phyloP scores from a whole-genome alignment of 768 basidiomycete species.

The Boletus rufocinnamomeus region DNA sequence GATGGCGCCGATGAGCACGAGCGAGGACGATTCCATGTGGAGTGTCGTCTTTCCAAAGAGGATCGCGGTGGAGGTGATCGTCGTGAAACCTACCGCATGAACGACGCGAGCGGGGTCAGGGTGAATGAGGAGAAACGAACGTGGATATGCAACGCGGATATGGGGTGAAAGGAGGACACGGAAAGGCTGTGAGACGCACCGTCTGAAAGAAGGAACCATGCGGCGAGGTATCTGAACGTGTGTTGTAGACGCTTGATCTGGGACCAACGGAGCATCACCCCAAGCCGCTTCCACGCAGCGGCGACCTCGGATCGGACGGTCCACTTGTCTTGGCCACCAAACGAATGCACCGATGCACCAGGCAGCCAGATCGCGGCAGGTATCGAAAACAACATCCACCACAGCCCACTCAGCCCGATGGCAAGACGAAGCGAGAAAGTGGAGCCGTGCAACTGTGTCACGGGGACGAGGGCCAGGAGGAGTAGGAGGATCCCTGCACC shows the following conservation, averaged over 20 bases:
- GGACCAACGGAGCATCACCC: constrained; percentile 67
- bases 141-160: not conserved
- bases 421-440: constrained; percentile 80
- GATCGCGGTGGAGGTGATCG: constrained; percentile 88
- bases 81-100: constrained; percentile 69
- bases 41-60: constrained; percentile 91
- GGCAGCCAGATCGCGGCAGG: constrained; percentile 80
- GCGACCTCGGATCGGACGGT: constrained; percentile 52
- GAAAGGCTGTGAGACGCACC: constrained; percentile 45
- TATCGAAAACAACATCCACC: constrained; percentile 85
- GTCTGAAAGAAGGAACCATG: constrained; percentile 95
- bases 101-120: too few relatives aligned
- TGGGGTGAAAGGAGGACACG: not conserved
- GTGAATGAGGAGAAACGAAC: not conserved
- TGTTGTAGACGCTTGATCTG: constrained; percentile 76
- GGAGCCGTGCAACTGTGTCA: constrained; percentile 68
- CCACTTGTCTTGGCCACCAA: constrained; percentile 37
- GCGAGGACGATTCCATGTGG: constrained; percentile 73
- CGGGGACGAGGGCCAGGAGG: constrained; percentile 74
- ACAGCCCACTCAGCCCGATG: constrained; percentile 80
- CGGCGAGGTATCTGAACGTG: constrained; percentile 87
- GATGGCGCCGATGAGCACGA: constrained; percentile 80
- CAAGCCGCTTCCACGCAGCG: constrained; percentile 75
- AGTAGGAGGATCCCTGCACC: constrained; percentile 78
- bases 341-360: constrained; percentile 18